Evolutionary conservation across 2,329 filamentous ascomycete species (phyloP).

Genomic region (Hymenoscyphus albidus): DNA sequence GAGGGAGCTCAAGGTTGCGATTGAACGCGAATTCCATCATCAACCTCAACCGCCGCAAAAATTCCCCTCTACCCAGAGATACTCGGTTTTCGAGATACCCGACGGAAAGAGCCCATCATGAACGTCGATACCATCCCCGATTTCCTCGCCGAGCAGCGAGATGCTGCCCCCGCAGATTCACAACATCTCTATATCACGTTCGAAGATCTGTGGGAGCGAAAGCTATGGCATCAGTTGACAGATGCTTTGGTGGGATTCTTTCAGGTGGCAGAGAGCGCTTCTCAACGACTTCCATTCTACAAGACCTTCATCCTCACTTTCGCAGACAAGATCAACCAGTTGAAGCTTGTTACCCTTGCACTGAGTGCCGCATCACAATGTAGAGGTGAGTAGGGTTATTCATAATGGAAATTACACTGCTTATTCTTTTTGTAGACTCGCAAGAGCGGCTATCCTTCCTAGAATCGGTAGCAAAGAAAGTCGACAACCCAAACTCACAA

Average conservation of each 20-base stretch:
- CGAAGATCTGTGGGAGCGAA: slow-evolving; percentile 96
- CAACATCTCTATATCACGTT: slow-evolving; percentile 87
- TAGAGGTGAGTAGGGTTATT: slow-evolving; percentile 51
- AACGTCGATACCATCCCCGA: slow-evolving; percentile 79
- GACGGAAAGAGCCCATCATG: slow-evolving; percentile 48
- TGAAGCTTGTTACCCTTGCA: slow-evolving; percentile 90
- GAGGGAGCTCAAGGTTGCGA: slow-evolving; percentile 20
- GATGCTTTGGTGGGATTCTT: slow-evolving; percentile 87
- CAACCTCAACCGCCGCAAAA: not conserved
- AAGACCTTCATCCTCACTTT: slow-evolving; percentile 94
- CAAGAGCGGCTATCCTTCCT: slow-evolving; percentile 83
- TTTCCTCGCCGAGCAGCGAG: slow-evolving; percentile 87
- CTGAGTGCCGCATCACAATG: slow-evolving; percentile 84
- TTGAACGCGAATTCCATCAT: slow-evolving; percentile 5
- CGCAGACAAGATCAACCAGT: slow-evolving; percentile 97
- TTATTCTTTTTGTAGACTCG: slow-evolving; percentile 58
- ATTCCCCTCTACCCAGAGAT: slow-evolving; percentile 8
- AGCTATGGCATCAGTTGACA: slow-evolving; percentile 98
- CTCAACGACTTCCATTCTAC: slow-evolving; percentile 85
- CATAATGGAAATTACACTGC: not conserved
- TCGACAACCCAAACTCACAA: slow-evolving; percentile 88
- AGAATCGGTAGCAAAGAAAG: slow-evolving; percentile 76
- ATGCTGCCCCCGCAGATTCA: slow-evolving; percentile 80
- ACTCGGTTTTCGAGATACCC: slow-evolving; percentile 1
- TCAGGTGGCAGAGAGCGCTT: slow-evolving; percentile 71